These are phyloP conservation scores for Dictyostelium purpureum DNA, from an alignment of 78 protist species.

Conservation along the genomic window DNA sequence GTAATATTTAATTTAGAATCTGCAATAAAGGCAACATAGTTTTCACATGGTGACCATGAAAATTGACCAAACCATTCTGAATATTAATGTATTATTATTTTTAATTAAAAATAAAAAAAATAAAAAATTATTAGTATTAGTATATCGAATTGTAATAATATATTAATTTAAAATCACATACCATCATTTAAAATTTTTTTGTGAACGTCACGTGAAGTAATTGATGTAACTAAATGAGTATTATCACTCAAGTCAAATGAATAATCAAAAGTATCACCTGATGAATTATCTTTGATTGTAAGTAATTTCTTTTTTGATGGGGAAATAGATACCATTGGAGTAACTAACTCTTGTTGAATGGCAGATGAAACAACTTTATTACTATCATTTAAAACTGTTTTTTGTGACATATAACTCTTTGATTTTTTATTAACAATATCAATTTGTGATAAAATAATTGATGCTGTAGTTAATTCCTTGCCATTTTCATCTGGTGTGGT, in stretches of 20 bases:
- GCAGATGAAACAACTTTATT: background rate
- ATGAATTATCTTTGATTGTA: constrained; percentile 53
- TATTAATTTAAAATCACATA: background rate
- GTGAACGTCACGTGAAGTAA: constrained; percentile 38
- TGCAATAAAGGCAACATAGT: constrained; percentile 62
- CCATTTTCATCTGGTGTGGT: background rate
- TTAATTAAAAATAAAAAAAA: background rate
- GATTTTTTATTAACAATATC: constrained; percentile 15
- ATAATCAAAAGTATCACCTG: constrained; percentile 16
- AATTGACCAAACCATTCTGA: constrained; percentile 70
- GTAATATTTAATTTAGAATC: constrained; percentile 33
- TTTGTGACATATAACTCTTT: constrained; percentile 2
- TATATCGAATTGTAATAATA: background rate
- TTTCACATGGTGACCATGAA: constrained; percentile 79
- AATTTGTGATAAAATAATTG: constrained; percentile 13
- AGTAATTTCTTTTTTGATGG: constrained; percentile 20
- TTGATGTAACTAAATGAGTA: background rate
- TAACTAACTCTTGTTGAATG: constrained; percentile 19
- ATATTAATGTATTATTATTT: background rate
- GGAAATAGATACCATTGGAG: constrained; percentile 28
- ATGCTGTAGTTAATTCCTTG: background rate
- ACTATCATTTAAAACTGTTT: background rate
- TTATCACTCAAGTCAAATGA: constrained; percentile 28
- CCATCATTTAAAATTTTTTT: constrained; percentile 64
- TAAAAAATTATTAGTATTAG: background rate